These are phyloP conservation scores for Mycena maculata DNA, from an alignment of 768 basidiomycete genomes.

Conservation along the genomic window DNA sequence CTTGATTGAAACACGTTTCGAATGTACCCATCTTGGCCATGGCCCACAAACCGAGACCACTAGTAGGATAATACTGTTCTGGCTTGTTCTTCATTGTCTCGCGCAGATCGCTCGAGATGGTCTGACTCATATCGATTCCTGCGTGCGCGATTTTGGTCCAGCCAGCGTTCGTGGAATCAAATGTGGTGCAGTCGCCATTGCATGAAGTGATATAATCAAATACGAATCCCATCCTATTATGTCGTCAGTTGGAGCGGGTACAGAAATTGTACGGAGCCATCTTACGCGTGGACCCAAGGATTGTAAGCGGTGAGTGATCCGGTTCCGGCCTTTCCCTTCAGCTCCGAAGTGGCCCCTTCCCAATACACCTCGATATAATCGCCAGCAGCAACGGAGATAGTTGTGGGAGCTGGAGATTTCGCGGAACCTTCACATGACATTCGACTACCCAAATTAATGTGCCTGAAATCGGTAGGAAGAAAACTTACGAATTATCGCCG, in stretches of 20 bases:
- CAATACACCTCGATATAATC: constrained; percentile 31
- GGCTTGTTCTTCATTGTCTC: constrained; percentile 39
- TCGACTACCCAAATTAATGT: constrained; percentile 16
- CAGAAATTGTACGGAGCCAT: not conserved
- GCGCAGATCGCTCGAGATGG: constrained; percentile 35
- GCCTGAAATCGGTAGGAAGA: not conserved
- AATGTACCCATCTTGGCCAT: constrained; percentile 38
- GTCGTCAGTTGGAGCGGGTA: not conserved
- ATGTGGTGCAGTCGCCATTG: constrained; percentile 38
- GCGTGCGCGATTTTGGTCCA: constrained; percentile 39
- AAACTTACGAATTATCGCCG: constrained; percentile 35
- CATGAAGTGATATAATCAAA: constrained; percentile 40
- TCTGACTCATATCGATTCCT: constrained; percentile 37
- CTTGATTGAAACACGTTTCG: not conserved
- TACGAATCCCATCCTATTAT: constrained; percentile 37
- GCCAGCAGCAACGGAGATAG: constrained; percentile 35
- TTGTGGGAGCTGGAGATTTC: constrained; percentile 30
- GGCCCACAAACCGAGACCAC: constrained; percentile 39
- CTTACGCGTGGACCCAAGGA: constrained; percentile 42
- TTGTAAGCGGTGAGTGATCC: constrained; percentile 34
- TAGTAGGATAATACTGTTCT: constrained; percentile 36
- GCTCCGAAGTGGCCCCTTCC: constrained; percentile 38
- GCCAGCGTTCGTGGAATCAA: constrained; percentile 37
- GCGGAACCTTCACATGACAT: constrained; percentile 39
- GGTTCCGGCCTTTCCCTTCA: constrained; percentile 35